A percentile compares a stretch with the other conserved stretches of the same genome.
Conservation (phyloP, 2,329 filamentous ascomycete species). For the Epicoccum sorghinum region DNA sequence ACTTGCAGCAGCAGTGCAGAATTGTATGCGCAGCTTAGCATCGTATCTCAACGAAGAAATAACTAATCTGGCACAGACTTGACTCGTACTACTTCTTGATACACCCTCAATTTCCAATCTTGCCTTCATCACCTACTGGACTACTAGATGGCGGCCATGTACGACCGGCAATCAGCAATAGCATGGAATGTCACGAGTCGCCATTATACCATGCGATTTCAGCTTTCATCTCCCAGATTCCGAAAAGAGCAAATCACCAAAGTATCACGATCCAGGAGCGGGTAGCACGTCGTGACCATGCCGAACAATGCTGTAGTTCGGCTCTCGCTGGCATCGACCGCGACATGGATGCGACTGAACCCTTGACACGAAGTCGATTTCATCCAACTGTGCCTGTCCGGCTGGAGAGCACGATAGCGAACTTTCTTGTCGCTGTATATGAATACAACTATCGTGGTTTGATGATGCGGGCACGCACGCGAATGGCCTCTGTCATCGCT, state of each 20-base stretch:
- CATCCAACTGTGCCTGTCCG: conserved; percentile 5
- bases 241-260: not conserved
- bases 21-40: not conserved
- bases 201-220: conserved; percentile 7
- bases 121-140: not conserved
- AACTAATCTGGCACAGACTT: not conserved
- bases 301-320: not conserved
- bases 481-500: conserved; percentile 11
- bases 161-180: not conserved
- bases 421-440: conserved; percentile 5
- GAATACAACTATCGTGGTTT: conserved; percentile 12
- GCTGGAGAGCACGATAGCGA: conserved; percentile 5
- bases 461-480: conserved; percentile 8
- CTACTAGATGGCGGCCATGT: not conserved
- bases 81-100: conserved; percentile 10
- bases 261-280: not conserved
- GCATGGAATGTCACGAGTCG: not conserved
- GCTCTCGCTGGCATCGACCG: conserved; percentile 2
- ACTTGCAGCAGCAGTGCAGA: not conserved
- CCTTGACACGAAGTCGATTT: not conserved
- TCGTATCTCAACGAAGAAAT: not conserved
- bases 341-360: conserved; percentile 4
- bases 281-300: not conserved
- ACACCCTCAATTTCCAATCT: conserved; percentile 8
- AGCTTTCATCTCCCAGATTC: conserved; percentile 1